Evolutionary conservation across 257 asterid species (phyloP).

Genomic region (Solanum sitiens): DNA sequence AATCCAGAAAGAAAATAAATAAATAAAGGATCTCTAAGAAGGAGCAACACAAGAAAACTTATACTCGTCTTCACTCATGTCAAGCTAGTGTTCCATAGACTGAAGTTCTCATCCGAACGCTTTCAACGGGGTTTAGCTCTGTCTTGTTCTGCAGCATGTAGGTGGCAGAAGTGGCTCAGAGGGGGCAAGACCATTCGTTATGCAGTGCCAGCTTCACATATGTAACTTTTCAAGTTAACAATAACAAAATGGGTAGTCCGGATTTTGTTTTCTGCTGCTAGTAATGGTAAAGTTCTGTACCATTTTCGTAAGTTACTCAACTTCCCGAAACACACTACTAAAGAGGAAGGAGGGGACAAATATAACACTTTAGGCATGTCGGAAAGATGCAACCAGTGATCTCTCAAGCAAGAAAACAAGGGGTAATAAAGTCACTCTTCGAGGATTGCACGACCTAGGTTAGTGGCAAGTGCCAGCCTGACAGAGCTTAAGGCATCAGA

Average conservation of each 20-base stretch:
- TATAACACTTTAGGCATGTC: neutral
- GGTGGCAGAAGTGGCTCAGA: neutral
- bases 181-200: neutral
- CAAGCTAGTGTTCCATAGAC: neutral
- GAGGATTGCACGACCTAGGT: constrained; percentile 81
- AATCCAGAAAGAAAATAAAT: neutral
- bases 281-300: neutral
- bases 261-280: neutral
- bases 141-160: neutral
- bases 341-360: neutral
- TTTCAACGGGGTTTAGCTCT: neutral
- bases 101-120: neutral
- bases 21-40: neutral
- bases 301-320: neutral
- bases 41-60: neutral
- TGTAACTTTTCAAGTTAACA: neutral
- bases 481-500: constrained; percentile 69
- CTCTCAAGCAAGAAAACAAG: neutral
- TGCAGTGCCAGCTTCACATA: neutral
- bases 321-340: neutral
- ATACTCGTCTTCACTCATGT: neutral
- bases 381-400: neutral
- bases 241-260: neutral
- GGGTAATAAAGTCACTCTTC: constrained; percentile 35
- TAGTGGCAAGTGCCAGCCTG: constrained; percentile 78